These are phyloP conservation scores for Aspergillus niger DNA, from an alignment of 2,329 filamentous ascomycete genomes.

Conservation along the genomic window DNA sequence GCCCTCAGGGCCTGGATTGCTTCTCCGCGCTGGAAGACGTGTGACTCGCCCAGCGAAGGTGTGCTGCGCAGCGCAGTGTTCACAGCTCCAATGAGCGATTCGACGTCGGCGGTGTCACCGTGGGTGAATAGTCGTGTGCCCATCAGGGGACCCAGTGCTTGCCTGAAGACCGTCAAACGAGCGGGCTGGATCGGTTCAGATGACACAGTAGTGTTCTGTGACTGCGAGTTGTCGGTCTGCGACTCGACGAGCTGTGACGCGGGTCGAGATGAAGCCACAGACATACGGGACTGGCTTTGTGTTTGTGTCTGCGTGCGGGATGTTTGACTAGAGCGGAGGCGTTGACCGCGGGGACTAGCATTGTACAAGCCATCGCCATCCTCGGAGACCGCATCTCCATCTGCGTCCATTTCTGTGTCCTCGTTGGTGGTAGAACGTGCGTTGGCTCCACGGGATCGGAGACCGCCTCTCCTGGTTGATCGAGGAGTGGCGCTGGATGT, in stretches of 20 bases:
- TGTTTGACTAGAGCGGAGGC: conserved; percentile 38
- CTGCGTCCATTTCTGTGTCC: conserved; percentile 46
- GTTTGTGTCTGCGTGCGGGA: conserved; percentile 42
- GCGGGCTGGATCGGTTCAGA: conserved; percentile 49
- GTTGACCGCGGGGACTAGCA: conserved; percentile 50
- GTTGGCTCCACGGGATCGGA: conserved; percentile 39
- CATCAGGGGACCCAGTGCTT: conserved; percentile 78
- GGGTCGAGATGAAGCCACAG: conserved; percentile 77
- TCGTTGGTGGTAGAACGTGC: conserved; percentile 42
- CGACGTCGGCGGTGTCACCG: conserved; percentile 72
- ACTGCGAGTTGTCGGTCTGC: conserved; percentile 44
- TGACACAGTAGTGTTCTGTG: conserved; percentile 42
- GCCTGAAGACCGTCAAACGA: conserved; percentile 74
- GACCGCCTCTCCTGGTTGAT: conserved; percentile 35
- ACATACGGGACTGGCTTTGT: conserved; percentile 57
- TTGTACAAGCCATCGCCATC: conserved; percentile 58
- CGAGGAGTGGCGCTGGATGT: conserved; percentile 34
- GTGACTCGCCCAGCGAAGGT: conserved; percentile 50
- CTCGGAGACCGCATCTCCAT: conserved; percentile 55
- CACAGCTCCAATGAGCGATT: conserved; percentile 73
- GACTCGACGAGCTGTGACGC: conserved; percentile 68
- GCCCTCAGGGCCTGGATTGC: conserved; percentile 74
- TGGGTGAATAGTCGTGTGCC: conserved; percentile 82
- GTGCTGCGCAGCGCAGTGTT: conserved; percentile 66
- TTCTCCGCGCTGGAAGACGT: conserved; percentile 69